Percentiles rank a stretch among this genome's conserved stretches.
Evolutionary conservation across 83 land plant species (phyloP).

Genomic region (Diphasiastrum complanatum): DNA sequence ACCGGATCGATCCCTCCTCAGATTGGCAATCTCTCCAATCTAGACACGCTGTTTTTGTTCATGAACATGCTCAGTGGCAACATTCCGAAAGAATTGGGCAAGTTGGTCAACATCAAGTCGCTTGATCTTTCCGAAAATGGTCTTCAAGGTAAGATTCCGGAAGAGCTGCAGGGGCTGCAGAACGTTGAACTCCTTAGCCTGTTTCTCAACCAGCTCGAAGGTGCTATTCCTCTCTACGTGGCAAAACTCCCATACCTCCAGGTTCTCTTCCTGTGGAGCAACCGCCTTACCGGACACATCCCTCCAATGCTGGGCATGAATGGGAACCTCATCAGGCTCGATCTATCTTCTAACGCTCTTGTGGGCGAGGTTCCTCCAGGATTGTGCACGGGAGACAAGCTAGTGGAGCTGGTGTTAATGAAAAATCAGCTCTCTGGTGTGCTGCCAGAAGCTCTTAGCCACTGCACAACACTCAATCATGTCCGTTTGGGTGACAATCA

Average conservation of each 20-base stretch:
- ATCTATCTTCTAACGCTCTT: neutral
- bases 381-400: no score
- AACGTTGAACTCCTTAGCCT: constrained; percentile 3
- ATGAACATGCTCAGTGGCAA: no score
- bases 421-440: no score
- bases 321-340: neutral
- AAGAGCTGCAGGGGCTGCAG: neutral
- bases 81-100: neutral
- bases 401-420: no score
- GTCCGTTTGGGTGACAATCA: no score
- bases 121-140: constrained; percentile 5
- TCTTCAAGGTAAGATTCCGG: constrained; percentile 1
- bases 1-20: constrained; percentile 1
- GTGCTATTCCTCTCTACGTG: neutral
- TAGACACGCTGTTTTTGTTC: constrained; percentile 6
- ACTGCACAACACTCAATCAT: no score
- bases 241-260: neutral
- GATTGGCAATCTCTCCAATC: neutral
- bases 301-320: neutral
- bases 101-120: neutral
- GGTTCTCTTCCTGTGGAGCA: constrained; percentile 4
- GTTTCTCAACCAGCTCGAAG: constrained; percentile 1
- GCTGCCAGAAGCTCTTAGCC: no score
- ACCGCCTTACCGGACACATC: neutral
- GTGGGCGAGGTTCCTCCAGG: no score